A percentile compares a stretch with the other conserved stretches of the same genome.
These are phyloP conservation scores for Bruguiera parviflora DNA, from an alignment of 345 rosid genomes.

Conservation along the genomic window DNA sequence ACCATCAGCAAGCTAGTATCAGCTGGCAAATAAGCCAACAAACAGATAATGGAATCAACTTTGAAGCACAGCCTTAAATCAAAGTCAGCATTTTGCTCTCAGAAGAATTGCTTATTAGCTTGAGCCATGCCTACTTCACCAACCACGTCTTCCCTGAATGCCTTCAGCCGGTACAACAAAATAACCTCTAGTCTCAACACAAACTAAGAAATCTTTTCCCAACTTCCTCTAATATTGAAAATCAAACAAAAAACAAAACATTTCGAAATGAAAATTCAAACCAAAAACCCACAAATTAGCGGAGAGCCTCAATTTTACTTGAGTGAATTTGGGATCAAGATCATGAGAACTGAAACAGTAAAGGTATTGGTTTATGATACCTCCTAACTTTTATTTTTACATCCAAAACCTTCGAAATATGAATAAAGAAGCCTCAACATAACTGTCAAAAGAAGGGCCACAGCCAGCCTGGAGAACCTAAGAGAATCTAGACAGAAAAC, in stretches of 20 bases:
- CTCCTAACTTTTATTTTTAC: conserved; percentile 34
- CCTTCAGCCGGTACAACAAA: too few species aligned
- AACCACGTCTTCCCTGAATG: too few species aligned
- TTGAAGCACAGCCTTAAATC: too few species aligned
- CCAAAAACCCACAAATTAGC: conserved; percentile 9
- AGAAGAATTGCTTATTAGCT: too few species aligned
- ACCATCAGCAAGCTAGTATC: too few species aligned
- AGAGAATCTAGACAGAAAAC: conserved; percentile 21
- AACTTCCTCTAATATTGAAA: too few species aligned
- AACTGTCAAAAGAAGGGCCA: conserved; percentile 6
- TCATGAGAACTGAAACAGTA: conserved; percentile 5
- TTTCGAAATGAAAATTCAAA: not conserved
- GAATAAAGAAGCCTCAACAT: conserved; percentile 19
- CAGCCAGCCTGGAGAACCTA: conserved; percentile 14
- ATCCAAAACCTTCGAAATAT: conserved; percentile 22
- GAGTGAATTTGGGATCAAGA: conserved; percentile 10
- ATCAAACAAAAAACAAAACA: not conserved
- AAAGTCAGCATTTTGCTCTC: too few species aligned
- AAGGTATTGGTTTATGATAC: conserved; percentile 14
- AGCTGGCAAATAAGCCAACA: too few species aligned
- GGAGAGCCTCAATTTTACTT: conserved; percentile 9
- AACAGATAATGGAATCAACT: too few species aligned
- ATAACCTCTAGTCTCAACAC: too few species aligned
- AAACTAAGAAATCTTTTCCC: too few species aligned
- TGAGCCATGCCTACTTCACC: too few species aligned